A percentile compares a stretch with the other conserved stretches of the same genome.
phyloP scores from a whole-genome alignment of 148 eudicot genomes.

The Fagopyrum homotropicum region DNA sequence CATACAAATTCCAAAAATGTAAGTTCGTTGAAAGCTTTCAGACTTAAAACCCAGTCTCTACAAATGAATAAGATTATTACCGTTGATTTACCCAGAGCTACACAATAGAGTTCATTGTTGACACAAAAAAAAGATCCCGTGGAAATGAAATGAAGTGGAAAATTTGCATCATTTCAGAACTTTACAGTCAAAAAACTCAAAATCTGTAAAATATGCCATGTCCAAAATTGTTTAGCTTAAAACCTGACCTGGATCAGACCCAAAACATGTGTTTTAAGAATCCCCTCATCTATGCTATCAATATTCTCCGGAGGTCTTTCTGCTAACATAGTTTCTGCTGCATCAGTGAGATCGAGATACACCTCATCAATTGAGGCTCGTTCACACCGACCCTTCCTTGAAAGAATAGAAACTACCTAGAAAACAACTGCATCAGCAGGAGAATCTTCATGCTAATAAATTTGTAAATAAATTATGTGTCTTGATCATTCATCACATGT shows the following conservation, averaged over 20 bases:
- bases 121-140: neutral
- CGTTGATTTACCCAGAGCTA: neutral
- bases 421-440: slow-evolving; percentile 17
- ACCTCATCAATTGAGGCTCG: slow-evolving; percentile 98
- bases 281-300: slow-evolving; percentile 63
- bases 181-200: slow-evolving; percentile 1
- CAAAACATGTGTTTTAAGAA: slow-evolving; percentile 69
- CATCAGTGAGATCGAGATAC: slow-evolving; percentile 89
- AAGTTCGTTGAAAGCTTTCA: neutral
- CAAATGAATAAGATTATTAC: neutral
- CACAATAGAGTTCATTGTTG: neutral
- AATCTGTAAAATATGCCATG: neutral
- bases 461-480: neutral
- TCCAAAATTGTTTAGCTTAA: neutral
- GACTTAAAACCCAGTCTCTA: neutral
- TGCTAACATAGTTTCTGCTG: slow-evolving; percentile 72
- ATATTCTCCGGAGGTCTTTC: slow-evolving; percentile 56
- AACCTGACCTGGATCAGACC: slow-evolving; percentile 57
- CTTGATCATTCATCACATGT: neutral
- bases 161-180: neutral
- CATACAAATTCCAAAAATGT: neutral
- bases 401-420: slow-evolving; percentile 86
- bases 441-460: neutral
- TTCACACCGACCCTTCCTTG: slow-evolving; percentile 83
- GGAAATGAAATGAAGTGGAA: neutral